These are phyloP conservation scores for Blastobotrys americana DNA, from an alignment of 805 yeast species.

Conservation along the genomic window DNA sequence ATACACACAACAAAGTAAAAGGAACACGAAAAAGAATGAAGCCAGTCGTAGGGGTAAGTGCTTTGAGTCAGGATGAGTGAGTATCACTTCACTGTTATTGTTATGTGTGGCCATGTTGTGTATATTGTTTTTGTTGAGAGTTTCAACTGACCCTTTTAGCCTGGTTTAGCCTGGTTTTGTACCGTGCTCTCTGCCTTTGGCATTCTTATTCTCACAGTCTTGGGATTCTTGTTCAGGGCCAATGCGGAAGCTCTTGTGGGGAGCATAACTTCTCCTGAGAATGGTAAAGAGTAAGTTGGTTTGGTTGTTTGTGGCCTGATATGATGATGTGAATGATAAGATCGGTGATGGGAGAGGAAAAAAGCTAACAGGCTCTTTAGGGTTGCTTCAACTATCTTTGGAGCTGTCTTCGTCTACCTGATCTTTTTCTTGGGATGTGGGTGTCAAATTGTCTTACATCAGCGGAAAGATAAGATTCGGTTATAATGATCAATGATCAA, in stretches of 20 bases:
- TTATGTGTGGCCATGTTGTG: no score
- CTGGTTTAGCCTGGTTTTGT: conserved; percentile 91
- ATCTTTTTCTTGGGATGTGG: conserved; percentile 86
- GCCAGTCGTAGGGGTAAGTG: conserved; percentile 45
- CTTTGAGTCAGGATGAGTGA: not conserved
- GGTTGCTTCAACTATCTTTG: conserved; percentile 83
- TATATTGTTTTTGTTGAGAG: not conserved
- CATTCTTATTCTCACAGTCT: conserved; percentile 73
- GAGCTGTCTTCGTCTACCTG: conserved; percentile 79
- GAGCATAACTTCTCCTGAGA: conserved; percentile 80
- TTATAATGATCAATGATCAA: no score
- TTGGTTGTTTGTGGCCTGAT: not conserved
- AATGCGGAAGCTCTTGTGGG: conserved; percentile 93
- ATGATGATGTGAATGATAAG: not conserved
- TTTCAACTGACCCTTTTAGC: no score
- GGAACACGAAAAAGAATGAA: conserved; percentile 31
- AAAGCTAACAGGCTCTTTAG: conserved; percentile 25
- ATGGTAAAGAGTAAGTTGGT: conserved; percentile 65
- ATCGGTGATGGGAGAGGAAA: not conserved
- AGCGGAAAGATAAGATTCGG: conserved; percentile 60
- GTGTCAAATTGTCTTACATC: conserved; percentile 61
- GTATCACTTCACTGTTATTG: not conserved
- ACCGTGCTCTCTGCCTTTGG: conserved; percentile 91
- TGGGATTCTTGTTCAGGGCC: conserved; percentile 72
- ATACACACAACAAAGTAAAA: no score